Base-by-base conservation (phyloP, 1,284 basidiomycete genomes). In the Agaricales sp. region DNA sequence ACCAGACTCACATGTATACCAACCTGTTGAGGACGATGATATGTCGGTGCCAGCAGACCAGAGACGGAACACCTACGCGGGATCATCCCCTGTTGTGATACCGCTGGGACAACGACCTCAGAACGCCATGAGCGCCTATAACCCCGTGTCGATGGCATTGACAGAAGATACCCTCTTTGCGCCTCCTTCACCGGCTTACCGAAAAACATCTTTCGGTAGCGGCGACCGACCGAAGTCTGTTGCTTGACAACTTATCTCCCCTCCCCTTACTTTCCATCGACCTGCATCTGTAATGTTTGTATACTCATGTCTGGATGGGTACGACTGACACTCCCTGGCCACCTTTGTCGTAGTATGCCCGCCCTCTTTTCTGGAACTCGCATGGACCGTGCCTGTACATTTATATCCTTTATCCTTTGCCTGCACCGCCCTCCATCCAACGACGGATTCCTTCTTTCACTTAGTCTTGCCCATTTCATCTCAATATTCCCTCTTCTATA, bases 141-240 rank as follows among this genome's bases (percentile, higher is more conserved):
- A 84, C 57, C 81, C 82, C 3, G 82, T 87, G 38, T 86, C 83
- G 26, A 80, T 85, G 80, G 83, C 83, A 22, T 61, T 86, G 53
- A 80, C 79, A 19, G 84, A 87, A 23, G 51, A 52, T 30, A 46
- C 48, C 11, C 73, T 77, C 20, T 49, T 43, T 20, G 16, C 45
- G n/a, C 51, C 8, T 30, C 23, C 48, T 46, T 30, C 25, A 37
- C 41, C 38, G 18, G 48, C 44, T 20, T 50, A 24, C 41, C 39
- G 6, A 26, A 19, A 46, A 25, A 30, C 24, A 3, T 37, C 8
- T 21, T 45, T 11, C 19, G 25, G 21, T 25, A 23, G 12, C 19
- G 23, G n/a, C 4, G 48, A 23, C 24, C 14, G n/a, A 49, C 22
- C 22, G 8, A 30, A 22, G 48, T 49, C 21, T 38, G 23, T 25